phyloP scores from a whole-genome alignment of 2,329 filamentous ascomycete genomes.

The Pseudogymnoascus sp. region DNA sequence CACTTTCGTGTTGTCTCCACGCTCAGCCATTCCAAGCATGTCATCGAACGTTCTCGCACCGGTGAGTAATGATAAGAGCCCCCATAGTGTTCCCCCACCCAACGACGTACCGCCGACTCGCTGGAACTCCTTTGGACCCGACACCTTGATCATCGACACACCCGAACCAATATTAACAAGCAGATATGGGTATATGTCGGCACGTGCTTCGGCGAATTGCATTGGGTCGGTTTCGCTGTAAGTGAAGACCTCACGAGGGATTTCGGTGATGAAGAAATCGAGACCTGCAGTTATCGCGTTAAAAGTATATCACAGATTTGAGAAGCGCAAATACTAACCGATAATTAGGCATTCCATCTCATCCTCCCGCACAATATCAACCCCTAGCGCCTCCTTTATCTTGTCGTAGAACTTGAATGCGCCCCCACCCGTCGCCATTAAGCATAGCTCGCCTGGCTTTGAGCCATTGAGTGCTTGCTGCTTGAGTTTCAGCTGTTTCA shows the following conservation, averaged over 20 bases:
- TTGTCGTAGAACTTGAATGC: constrained; percentile 96
- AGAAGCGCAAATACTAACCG: constrained; percentile 42
- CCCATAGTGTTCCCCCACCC: constrained; percentile 96
- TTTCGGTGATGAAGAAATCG: constrained; percentile 98
- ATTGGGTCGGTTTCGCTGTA: constrained; percentile 88
- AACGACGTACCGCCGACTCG: constrained; percentile 92
- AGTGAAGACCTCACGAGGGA: constrained; percentile 92
- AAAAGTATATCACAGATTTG: background rate
- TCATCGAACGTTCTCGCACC: constrained; percentile 95
- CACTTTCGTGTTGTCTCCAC: constrained; percentile 84
- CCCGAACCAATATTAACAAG: constrained; percentile 97
- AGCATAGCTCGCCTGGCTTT: constrained; percentile 62
- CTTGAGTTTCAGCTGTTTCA: constrained; percentile 75
- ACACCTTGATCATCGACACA: constrained; percentile 95
- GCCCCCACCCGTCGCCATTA: constrained; percentile 93
- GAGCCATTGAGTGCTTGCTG: constrained; percentile 69
- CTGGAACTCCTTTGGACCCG: constrained; percentile 74
- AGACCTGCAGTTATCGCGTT: constrained; percentile 48
- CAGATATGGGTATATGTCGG: constrained; percentile 92
- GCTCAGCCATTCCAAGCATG: constrained; percentile 86
- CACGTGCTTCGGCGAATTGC: constrained; percentile 68
- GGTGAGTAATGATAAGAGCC: constrained; percentile 80
- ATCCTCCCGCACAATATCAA: constrained; percentile 85
- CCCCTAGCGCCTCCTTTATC: constrained; percentile 72
- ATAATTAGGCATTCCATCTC: constrained; percentile 99